phyloP scores from a whole-genome alignment of 225 moss, liverwort and hornwort genomes.

The Marchantia paleacea region DNA sequence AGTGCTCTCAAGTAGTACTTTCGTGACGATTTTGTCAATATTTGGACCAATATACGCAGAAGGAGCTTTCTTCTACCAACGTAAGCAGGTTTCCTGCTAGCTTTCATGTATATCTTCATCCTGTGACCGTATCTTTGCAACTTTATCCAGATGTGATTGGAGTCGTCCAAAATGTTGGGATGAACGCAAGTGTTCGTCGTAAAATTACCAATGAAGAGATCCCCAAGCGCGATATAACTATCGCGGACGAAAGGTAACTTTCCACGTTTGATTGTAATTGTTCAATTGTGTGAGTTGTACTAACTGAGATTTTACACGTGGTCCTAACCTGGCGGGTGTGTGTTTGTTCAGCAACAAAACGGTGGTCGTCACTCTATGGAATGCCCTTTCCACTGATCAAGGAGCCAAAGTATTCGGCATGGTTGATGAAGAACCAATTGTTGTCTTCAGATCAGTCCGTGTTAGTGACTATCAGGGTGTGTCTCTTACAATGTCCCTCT shows the following conservation, averaged over 20 bases:
- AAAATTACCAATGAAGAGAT: slow-evolving; percentile 86
- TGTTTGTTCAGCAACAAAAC: slow-evolving; percentile 62
- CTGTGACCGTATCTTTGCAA: too few species aligned
- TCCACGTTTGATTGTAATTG: background rate
- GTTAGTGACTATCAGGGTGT: slow-evolving; percentile 82
- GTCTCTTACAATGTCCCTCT: background rate
- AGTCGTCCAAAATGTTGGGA: slow-evolving; percentile 60
- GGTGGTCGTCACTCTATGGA: slow-evolving; percentile 75
- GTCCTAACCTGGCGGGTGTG: background rate
- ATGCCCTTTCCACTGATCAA: slow-evolving; percentile 54
- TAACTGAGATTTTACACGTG: background rate
- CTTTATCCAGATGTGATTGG: slow-evolving; percentile 67
- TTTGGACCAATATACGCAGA: background rate
- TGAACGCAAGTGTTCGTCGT: slow-evolving; percentile 49
- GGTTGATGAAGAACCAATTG: slow-evolving; percentile 47
- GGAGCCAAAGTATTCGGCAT: slow-evolving; percentile 51
- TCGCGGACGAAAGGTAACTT: slow-evolving; percentile 57
- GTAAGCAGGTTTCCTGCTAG: background rate
- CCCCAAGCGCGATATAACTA: slow-evolving; percentile 73
- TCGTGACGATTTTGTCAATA: background rate
- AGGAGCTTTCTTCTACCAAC: background rate
- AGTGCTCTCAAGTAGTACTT: background rate
- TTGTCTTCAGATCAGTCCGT: slow-evolving; percentile 54
- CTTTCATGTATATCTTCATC: too few species aligned
- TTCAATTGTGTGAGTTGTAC: too few species aligned